Conservation (phyloP, 495 filamentous ascomycete genomes). For the Poronia punctata region DNA sequence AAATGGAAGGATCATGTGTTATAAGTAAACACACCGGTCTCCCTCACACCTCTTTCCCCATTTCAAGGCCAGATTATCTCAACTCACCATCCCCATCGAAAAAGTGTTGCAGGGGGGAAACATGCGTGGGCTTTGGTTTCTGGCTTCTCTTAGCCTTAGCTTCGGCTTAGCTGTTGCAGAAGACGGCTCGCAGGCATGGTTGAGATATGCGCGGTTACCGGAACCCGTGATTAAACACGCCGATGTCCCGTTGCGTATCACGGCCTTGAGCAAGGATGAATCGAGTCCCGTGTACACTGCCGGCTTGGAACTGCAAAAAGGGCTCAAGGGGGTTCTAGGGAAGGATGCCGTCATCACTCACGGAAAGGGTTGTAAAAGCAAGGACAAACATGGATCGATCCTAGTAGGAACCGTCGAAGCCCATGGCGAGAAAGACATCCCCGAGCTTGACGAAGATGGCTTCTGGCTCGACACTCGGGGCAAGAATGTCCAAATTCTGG, state of each 20-base stretch:
- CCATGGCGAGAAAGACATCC: conserved; percentile 27
- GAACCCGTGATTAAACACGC: conserved; percentile 28
- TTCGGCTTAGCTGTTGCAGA: conserved; percentile 40
- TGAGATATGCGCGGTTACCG: conserved; percentile 55
- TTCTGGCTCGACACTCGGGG: conserved; percentile 50
- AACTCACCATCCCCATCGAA: too few relatives aligned
- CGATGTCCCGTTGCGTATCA: conserved; percentile 41
- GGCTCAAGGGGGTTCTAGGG: conserved; percentile 49
- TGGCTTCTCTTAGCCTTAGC: conserved; percentile 19
- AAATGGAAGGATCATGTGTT: too few relatives aligned
- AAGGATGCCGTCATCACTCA: conserved; percentile 31
- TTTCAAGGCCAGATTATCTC: conserved; percentile 1
- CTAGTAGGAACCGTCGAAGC: conserved; percentile 50
- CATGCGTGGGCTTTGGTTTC: conserved; percentile 27
- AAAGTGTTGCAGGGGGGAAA: too few relatives aligned
- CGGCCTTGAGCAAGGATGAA: conserved; percentile 46
- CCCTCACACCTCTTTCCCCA: neutral
- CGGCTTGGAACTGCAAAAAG: conserved; percentile 51
- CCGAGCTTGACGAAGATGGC: conserved; percentile 53
- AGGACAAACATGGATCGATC: conserved; percentile 26
- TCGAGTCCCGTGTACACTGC: conserved; percentile 52
- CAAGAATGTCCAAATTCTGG: conserved; percentile 49
- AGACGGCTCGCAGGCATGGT: conserved; percentile 55
- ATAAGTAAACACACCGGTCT: conserved; percentile 18
- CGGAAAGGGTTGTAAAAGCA: conserved; percentile 13